Percentiles rank a stretch among this genome's conserved stretches.
Conservation (phyloP, 192 early-diverging fungal species). For the Backusella mclennaniae region DNA sequence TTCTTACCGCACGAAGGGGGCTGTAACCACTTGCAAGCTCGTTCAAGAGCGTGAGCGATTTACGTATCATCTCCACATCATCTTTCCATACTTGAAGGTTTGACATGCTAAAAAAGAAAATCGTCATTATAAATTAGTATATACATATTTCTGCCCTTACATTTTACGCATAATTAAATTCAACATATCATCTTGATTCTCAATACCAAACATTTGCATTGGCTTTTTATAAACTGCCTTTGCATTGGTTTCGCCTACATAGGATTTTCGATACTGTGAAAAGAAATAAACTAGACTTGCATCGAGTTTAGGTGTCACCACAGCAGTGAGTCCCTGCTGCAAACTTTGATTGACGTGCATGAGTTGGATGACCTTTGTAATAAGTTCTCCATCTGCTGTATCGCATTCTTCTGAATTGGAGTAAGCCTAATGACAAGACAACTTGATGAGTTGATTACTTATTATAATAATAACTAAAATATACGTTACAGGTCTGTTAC, state of each 20-base stretch:
- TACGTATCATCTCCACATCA: conserved; percentile 52
- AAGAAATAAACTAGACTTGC: conserved; percentile 78
- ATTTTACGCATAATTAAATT: conserved; percentile 65
- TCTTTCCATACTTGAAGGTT: conserved; percentile 63
- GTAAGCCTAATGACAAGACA: conserved; percentile 47
- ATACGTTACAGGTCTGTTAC: conserved; percentile 56
- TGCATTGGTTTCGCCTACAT: conserved; percentile 64
- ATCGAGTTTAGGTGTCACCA: conserved; percentile 64
- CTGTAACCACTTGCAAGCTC: conserved; percentile 74
- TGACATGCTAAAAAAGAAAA: conserved; percentile 38
- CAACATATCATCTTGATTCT: conserved; percentile 57
- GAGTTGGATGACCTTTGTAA: conserved; percentile 63
- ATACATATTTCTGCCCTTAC: conserved; percentile 38
- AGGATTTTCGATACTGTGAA: conserved; percentile 71
- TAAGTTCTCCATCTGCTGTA: conserved; percentile 71
- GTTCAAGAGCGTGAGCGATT: conserved; percentile 69
- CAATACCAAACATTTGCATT: conserved; percentile 61
- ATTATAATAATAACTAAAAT: not conserved
- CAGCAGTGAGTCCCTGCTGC: conserved; percentile 42
- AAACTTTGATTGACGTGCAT: conserved; percentile 66
- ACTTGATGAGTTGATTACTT: not conserved
- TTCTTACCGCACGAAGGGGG: conserved; percentile 69
- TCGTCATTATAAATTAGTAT: not conserved
- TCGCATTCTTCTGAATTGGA: conserved; percentile 75
- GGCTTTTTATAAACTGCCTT: conserved; percentile 63